phyloP scores from a whole-genome alignment of 1,139 yeast genomes.

The Geotrichum carabidarum region DNA sequence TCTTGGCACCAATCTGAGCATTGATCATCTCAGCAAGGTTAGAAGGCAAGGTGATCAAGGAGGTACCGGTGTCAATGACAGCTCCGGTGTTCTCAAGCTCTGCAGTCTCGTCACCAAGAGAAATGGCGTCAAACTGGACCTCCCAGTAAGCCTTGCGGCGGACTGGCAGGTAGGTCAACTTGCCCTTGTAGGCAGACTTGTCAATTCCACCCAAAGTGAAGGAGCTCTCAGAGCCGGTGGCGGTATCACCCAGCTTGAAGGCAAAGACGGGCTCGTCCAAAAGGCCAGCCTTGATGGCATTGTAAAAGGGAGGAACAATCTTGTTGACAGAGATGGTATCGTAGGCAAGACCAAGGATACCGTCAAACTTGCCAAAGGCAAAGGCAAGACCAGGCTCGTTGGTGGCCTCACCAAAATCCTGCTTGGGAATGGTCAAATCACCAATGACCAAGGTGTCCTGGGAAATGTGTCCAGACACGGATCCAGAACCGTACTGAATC shows the following conservation, averaged over 20 bases:
- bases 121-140: constrained; percentile 84
- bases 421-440: constrained; percentile 75
- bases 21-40: constrained; percentile 92
- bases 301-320: constrained; percentile 89
- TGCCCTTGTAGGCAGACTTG: constrained; percentile 65
- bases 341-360: constrained; percentile 91
- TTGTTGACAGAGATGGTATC: constrained; percentile 82
- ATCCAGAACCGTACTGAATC: constrained; percentile 88
- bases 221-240: constrained; percentile 61
- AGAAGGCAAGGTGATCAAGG: constrained; percentile 88
- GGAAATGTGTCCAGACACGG: constrained; percentile 86
- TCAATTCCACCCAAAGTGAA: constrained; percentile 95
- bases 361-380: constrained; percentile 97
- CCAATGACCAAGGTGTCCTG: constrained; percentile 78
- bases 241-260: constrained; percentile 78
- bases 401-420: constrained; percentile 95
- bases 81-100: constrained; percentile 82
- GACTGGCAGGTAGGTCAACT: constrained; percentile 90
- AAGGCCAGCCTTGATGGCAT: constrained; percentile 74
- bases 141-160: constrained; percentile 99
- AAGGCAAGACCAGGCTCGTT: constrained; percentile 95
- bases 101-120: constrained; percentile 88
- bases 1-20: constrained; percentile 92
- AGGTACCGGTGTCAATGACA: constrained; percentile 97
- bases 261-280: constrained; percentile 82